Percentiles rank a stretch among this genome's conserved stretches.
Conservation (phyloP, 1,284 basidiomycete species). For the Trichosporon coremiiforme region DNA sequence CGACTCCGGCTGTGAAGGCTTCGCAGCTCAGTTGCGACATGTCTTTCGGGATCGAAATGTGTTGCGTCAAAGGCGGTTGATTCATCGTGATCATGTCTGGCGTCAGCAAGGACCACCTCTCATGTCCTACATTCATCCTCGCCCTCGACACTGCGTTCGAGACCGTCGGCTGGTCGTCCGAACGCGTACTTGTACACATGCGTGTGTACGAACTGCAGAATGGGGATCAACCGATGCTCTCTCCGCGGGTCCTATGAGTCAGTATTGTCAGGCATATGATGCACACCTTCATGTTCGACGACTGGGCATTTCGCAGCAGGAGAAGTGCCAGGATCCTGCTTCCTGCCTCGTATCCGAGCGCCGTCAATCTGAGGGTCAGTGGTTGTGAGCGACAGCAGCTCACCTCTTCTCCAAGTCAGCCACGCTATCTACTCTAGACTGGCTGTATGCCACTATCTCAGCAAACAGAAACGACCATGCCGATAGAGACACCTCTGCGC, state of each 20-base stretch:
- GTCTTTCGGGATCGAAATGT: slow-evolving; percentile 91
- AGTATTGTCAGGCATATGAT: slow-evolving; percentile 33
- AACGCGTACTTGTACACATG: slow-evolving; percentile 94
- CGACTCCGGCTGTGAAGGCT: slow-evolving; percentile 93
- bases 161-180: slow-evolving; percentile 86
- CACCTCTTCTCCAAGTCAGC: slow-evolving; percentile 86
- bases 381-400: no score
- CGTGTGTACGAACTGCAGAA: slow-evolving; percentile 86
- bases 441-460: slow-evolving; percentile 90
- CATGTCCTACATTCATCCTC: slow-evolving; percentile 80
- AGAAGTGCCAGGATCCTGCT: slow-evolving; percentile 66
- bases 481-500: slow-evolving; percentile 74
- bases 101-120: background rate
- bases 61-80: slow-evolving; percentile 83
- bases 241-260: slow-evolving; percentile 78
- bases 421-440: slow-evolving; percentile 90
- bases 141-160: slow-evolving; percentile 94
- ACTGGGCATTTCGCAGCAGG: slow-evolving; percentile 53
- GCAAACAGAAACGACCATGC: slow-evolving; percentile 88
- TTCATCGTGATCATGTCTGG: slow-evolving; percentile 99
- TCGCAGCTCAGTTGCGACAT: slow-evolving; percentile 93
- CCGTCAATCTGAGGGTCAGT: slow-evolving; percentile 69
- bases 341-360: slow-evolving; percentile 85
- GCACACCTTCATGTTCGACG: slow-evolving; percentile 59
- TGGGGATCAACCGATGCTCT: slow-evolving; percentile 82